Percentiles rank a stretch among this genome's conserved stretches.
These are phyloP conservation scores for Trifolium repens DNA, from an alignment of 306 rosid species.

Conservation along the genomic window DNA sequence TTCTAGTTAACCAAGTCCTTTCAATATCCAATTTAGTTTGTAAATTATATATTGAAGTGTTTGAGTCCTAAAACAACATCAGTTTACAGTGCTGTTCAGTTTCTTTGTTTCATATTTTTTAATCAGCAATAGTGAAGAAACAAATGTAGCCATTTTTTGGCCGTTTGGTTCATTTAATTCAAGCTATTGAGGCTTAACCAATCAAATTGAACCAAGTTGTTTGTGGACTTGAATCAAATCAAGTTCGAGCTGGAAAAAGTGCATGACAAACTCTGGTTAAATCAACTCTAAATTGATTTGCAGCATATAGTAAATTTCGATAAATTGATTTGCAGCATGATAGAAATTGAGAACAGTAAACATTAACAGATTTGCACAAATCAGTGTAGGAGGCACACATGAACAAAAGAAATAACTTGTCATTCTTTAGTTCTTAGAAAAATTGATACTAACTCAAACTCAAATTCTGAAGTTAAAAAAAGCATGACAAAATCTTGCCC, in stretches of 20 bases:
- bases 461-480: slow-evolving; percentile 1
- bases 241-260: no score
- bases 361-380: neutral
- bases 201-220: no score
- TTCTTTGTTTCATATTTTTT: no score
- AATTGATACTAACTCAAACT: neutral
- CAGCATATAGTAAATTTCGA: neutral
- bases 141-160: no score
- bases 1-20: neutral
- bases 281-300: no score
- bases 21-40: neutral
- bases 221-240: no score
- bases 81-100: no score
- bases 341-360: neutral
- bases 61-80: neutral
- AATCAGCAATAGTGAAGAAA: no score
- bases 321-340: neutral
- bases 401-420: neutral
- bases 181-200: no score
- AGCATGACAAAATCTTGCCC: slow-evolving; percentile 36
- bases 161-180: no score
- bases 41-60: no score
- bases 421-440: neutral
- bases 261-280: no score
- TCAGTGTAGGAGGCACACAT: neutral